These are phyloP conservation scores for Arthrobotrys entomopaga DNA, from an alignment of 2,329 filamentous ascomycete species.

Conservation along the genomic window DNA sequence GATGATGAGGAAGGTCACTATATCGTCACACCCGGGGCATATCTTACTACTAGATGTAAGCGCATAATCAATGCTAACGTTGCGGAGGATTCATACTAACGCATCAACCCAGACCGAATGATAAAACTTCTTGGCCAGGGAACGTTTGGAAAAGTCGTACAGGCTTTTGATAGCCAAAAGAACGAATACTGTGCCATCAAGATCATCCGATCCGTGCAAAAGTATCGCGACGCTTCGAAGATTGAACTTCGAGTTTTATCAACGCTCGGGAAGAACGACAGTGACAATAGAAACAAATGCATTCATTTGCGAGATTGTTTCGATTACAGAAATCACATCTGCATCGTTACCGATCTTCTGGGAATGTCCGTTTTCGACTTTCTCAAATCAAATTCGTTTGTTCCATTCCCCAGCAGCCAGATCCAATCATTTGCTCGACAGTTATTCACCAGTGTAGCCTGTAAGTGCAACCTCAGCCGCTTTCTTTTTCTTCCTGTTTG, in stretches of 20 bases:
- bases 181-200: constrained; percentile 91
- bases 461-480: constrained; percentile 69
- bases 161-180: constrained; percentile 82
- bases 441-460: constrained; percentile 96
- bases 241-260: constrained; percentile 94
- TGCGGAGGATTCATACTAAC: constrained; percentile 11
- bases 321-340: constrained; percentile 96
- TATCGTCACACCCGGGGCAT: constrained; percentile 86
- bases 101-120: constrained; percentile 76
- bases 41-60: constrained; percentile 89
- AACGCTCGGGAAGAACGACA: constrained; percentile 90
- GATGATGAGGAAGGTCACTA: constrained; percentile 98
- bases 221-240: constrained; percentile 93
- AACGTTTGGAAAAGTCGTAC: constrained; percentile 97
- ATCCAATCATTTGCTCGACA: constrained; percentile 97
- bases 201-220: constrained; percentile 97
- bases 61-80: constrained; percentile 57
- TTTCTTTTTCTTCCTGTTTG: neutral
- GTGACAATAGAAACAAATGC: constrained; percentile 90
- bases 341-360: constrained; percentile 78
- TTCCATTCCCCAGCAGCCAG: constrained; percentile 97
- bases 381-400: constrained; percentile 91
- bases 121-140: constrained; percentile 91
- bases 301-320: constrained; percentile 97
- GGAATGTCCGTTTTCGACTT: constrained; percentile 99